Percentiles rank a stretch among this genome's conserved stretches.
Conservation (phyloP, 225 moss, liverwort and hornwort genomes). For the Sphagnum contortum region DNA sequence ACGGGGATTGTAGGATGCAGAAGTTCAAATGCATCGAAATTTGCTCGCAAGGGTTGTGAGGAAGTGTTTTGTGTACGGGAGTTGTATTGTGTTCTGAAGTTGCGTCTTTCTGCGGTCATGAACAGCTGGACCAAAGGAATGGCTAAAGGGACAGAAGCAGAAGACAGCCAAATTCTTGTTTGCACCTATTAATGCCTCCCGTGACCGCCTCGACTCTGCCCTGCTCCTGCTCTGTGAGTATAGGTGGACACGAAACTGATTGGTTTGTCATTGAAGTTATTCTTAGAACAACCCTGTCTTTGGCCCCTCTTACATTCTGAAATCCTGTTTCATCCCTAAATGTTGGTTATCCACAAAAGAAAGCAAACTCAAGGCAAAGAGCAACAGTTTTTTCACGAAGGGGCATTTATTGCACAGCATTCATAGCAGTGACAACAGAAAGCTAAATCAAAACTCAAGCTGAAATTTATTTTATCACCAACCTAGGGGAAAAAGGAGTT, state of each 20-base stretch:
- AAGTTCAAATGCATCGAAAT: not conserved
- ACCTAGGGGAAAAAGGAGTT: no score
- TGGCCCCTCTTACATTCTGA: not conserved
- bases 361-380: not conserved
- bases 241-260: no score
- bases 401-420: no score
- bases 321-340: not conserved
- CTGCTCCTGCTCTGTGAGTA: constrained; percentile 60
- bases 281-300: not conserved
- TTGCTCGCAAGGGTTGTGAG: not conserved
- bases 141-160: constrained; percentile 77
- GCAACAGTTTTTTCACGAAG: not conserved
- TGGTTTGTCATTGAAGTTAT: not conserved
- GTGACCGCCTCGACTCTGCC: constrained; percentile 54
- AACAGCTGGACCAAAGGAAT: constrained; percentile 72
- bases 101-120: no score
- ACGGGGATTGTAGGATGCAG: not conserved
- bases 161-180: constrained; percentile 62
- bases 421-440: no score
- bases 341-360: not conserved
- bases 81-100: no score
- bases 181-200: constrained; percentile 71
- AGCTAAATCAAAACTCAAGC: no score
- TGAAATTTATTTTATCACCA: no score
- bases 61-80: constrained; percentile 2